Evolutionary conservation across 805 yeast genomes (phyloP), one percentile per base, ranked within the genome.

Genomic region (Cyberlindnera samutprakarnensis): DNA sequence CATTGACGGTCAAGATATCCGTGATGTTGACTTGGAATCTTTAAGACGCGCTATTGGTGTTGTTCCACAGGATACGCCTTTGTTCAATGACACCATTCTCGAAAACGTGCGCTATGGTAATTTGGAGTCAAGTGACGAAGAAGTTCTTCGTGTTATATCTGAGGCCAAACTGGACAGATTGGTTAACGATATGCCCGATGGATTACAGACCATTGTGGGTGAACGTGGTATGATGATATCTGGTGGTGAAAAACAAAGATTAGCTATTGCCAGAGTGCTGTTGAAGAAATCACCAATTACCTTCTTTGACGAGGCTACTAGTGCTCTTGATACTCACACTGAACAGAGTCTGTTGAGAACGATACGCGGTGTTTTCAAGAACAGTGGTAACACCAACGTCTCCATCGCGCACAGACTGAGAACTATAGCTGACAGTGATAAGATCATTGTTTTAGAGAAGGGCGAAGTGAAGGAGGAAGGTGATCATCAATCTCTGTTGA

Each of bases 201-300:
- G 96, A 1, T 63, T 72, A 25, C 64, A 80, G 18, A 92, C 97
- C 0, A 66, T 84, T 36, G 98, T 92, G 13, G 98, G 98, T 30
- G 98, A 92, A 56, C 66, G 94, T 51, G 98, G 98, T n/a, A 70
- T 92, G 70, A 92, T 92, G 98, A 88, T 92, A 28, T 86, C 96
- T 17, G 98, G 98, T n/a, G 98, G 98, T 39, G 98, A 92, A 55
- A 88, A 92, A 54, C 98, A 92, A 59, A 65, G 98, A 41, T 64
- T 92, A 26, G 97, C 98, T 0, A 86, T 92, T 43, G 92, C 96
- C 1, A 69, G 98, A 42, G 72, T 92, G n/a, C 57, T 92, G 27
- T 60, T 92, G 44, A 92, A 92, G 56, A 68, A 75, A 41, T 75
- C 96, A 0, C 90, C 92, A 18, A 85, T 92, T 30, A 82, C 94